phyloP scores from a whole-genome alignment of 768 basidiomycete genomes.

The Panaeolus papilionaceus region DNA sequence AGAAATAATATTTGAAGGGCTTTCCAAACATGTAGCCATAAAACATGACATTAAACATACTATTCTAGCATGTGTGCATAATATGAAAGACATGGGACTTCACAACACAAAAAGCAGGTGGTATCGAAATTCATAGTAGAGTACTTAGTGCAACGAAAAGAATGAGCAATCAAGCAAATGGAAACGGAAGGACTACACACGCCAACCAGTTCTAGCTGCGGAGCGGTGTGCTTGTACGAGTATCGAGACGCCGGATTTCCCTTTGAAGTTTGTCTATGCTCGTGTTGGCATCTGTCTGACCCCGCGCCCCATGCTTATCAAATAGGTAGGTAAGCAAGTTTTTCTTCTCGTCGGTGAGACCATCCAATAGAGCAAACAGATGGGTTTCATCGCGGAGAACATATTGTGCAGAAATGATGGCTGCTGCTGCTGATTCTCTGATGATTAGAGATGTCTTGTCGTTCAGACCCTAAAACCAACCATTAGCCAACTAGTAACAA shows the following conservation, averaged over 20 bases:
- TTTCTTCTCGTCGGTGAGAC: conserved; percentile 89
- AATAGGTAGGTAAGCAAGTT: conserved; percentile 89
- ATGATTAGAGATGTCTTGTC: conserved; percentile 77
- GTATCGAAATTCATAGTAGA: conserved; percentile 7
- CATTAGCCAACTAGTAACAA: conserved; percentile 12
- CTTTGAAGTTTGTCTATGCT: conserved; percentile 75
- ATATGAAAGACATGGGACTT: conserved; percentile 5
- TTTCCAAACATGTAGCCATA: background rate
- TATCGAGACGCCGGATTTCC: conserved; percentile 83
- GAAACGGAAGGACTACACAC: conserved; percentile 15
- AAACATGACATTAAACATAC: conserved; percentile 7
- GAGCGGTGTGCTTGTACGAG: conserved; percentile 77
- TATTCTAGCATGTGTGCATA: conserved; percentile 13
- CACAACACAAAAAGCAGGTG: conserved; percentile 11
- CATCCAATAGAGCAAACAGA: conserved; percentile 80
- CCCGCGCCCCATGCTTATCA: conserved; percentile 84
- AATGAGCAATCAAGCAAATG: background rate
- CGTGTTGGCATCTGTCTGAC: conserved; percentile 40
- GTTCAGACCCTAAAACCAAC: conserved; percentile 62
- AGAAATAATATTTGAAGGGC: no score
- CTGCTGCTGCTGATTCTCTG: conserved; percentile 82
- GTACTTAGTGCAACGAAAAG: conserved; percentile 1
- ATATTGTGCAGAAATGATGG: conserved; percentile 84
- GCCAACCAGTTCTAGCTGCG: conserved; percentile 30
- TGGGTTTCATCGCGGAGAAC: conserved; percentile 85